Evolutionary conservation across 257 asterid genomes (phyloP).

Genomic region (Ligustrum vulgare): DNA sequence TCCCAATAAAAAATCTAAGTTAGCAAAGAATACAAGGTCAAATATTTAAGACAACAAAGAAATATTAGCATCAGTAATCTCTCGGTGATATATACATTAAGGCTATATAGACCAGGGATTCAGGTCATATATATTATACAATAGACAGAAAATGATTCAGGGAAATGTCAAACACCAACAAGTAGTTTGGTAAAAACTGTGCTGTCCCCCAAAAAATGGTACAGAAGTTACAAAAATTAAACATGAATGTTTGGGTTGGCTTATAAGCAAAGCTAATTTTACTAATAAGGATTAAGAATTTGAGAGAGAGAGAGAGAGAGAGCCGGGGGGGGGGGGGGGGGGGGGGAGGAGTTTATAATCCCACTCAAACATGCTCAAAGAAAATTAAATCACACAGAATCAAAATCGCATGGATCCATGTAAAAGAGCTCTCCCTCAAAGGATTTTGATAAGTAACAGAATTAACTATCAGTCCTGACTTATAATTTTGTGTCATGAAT

Average conservation of each 20-base stretch:
- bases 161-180: neutral
- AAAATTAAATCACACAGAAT: neutral
- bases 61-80: neutral
- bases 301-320: too few relatives aligned
- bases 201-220: neutral
- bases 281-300: too few relatives aligned
- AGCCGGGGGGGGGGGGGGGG: too few relatives aligned
- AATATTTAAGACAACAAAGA: neutral
- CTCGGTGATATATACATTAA: neutral
- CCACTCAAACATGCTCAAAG: neutral
- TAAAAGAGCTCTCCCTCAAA: neutral
- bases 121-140: neutral
- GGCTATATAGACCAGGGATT: neutral
- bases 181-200: neutral
- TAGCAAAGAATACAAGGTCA: neutral
- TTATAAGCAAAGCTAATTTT: too few relatives aligned
- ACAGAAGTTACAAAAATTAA: neutral
- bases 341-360: too few relatives aligned
- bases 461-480: neutral
- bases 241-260: neutral
- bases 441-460: neutral
- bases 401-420: neutral
- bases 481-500: neutral
- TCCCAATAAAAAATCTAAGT: neutral
- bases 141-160: neutral